Evolutionary conservation across 257 asterid genomes (phyloP), one percentile per base, ranked within the genome.

Genomic region (Paraleonurus japonicus): DNA sequence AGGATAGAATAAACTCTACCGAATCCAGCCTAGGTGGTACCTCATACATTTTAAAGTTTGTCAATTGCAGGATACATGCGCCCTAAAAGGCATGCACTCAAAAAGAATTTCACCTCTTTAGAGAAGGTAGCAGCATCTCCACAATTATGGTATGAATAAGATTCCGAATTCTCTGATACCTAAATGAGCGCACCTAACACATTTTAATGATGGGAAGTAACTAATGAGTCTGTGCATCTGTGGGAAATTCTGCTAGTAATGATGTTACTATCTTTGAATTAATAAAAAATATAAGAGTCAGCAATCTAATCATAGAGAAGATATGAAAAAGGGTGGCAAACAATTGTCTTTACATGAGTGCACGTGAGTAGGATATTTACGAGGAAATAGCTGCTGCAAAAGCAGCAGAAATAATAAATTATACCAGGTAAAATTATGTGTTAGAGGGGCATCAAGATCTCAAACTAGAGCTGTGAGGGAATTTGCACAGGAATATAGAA

Each of bases 261-360:
- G 17, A 57, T 6, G 60, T 27, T 24, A 58, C 20, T 17, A n/a
- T 26, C 67, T 4, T 19, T 69, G 66, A 23, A 30, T 69, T 55
- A 19, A 22, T 61, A 12, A 35, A 24, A 70, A n/a, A 24, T 9
- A 43, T 55, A 59, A 26, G 12, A 24, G 26, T 58, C 41, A 39
- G 75, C 59, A 39, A 37, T 70, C 27, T 57, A 70, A 32, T 43
- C 32, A 39, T 41, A 26, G 54, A 7, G 17, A 58, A 37, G 54
- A 68, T 62, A 33, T 39, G 41, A 37, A 16, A 16, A n/a, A 17
- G 32, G 59, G 15, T 30, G 1, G 62, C 51, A 23, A 24, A 39
- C 43, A 16, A 41, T 5, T 12, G 20, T 12, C 13, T 4, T 62
- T 15, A 23, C 22, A 8, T 24, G 20, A 69, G 48, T 19, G 5